Evolutionary conservation across 495 filamentous ascomycete genomes (phyloP).

Genomic region (Talaromyces borbonicus): DNA sequence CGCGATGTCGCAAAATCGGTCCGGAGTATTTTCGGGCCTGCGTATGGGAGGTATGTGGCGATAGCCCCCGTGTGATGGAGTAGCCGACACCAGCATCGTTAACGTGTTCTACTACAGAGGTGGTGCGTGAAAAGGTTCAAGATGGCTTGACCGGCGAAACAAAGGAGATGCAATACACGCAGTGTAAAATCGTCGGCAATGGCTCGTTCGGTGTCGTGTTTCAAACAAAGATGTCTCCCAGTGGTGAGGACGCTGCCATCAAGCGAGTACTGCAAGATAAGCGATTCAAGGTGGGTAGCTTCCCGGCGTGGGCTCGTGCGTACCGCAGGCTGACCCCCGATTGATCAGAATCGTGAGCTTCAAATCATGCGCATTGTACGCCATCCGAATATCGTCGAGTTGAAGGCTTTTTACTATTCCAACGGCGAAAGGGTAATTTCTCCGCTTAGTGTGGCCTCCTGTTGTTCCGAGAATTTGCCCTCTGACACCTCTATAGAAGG

Average conservation of each 20-base stretch:
- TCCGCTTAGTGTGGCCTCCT: too few species aligned
- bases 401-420: slow-evolving; percentile 99
- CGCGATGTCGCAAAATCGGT: slow-evolving; percentile 65
- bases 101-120: slow-evolving; percentile 54
- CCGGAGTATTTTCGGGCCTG: slow-evolving; percentile 64
- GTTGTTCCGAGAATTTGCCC: too few species aligned
- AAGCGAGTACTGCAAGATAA: slow-evolving; percentile 98
- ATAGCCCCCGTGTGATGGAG: too few species aligned
- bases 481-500: slow-evolving; percentile 56
- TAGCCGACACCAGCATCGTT: too few species aligned
- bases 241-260: slow-evolving; percentile 95
- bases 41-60: slow-evolving; percentile 77
- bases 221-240: slow-evolving; percentile 95
- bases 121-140: slow-evolving; percentile 97
- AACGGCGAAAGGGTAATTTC: slow-evolving; percentile 88
- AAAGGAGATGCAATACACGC: slow-evolving; percentile 93
- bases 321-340: background rate
- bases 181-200: slow-evolving; percentile 99
- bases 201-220: slow-evolving; percentile 98
- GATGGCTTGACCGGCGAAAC: slow-evolving; percentile 95
- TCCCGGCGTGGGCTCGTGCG: slow-evolving; percentile 1
- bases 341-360: slow-evolving; percentile 81
- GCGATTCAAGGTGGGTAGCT: slow-evolving; percentile 77
- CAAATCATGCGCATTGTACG: slow-evolving; percentile 99
- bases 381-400: slow-evolving; percentile 96